Evolutionary conservation across 371 early-diverging fungal genomes (phyloP), one percentile per base, ranked within the genome.

Genomic region (Syncephalis plumigaleata): DNA sequence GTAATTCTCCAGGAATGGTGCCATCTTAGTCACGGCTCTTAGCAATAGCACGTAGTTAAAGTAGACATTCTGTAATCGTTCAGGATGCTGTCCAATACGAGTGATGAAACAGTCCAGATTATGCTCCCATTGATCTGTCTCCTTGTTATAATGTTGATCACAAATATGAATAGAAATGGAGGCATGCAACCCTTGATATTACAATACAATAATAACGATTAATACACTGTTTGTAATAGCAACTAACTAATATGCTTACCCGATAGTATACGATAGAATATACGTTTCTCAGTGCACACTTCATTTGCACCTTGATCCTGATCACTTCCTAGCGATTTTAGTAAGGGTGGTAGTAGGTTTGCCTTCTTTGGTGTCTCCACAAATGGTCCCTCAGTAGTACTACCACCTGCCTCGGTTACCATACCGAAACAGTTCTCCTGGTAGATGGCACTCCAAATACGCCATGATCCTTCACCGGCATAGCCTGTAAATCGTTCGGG

Each of bases 141-240:
- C 78, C 46, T 75, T 65, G 55, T 96, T 75, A 54, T 88, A 79
- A 66, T 78, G 85, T 58, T 95, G 82, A 45, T 86, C 73, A 57
- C 95, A 95, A 38, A 98, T 86, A 61, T 98, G 97, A 18, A 89
- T 85, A 0, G 96, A 94, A n/a, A 94, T 92, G 18, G 96, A 95
- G 0, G 94, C 71, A 56, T 98, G 98, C 17, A 98, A 70, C 1
- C 88, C 11, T 48, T 18, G 15, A 18, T 25, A 36, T 24, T 39
- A 9, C 25, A 39, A 36, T 9, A 17, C 23, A 8, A 23, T 9
- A 39, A 16, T 31, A 37, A 21, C 8, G 17, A 47, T 2, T 1
- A 55, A 20, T 16, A n/a, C 25, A 25, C 17, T 3, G 16, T 23
- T 37, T 20, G 36, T n/a, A n/a, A n/a, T n/a, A n/a, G n/a, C n/a